phyloP scores from a whole-genome alignment of 768 basidiomycete genomes.

The Naganishia vaughanmartiniae region DNA sequence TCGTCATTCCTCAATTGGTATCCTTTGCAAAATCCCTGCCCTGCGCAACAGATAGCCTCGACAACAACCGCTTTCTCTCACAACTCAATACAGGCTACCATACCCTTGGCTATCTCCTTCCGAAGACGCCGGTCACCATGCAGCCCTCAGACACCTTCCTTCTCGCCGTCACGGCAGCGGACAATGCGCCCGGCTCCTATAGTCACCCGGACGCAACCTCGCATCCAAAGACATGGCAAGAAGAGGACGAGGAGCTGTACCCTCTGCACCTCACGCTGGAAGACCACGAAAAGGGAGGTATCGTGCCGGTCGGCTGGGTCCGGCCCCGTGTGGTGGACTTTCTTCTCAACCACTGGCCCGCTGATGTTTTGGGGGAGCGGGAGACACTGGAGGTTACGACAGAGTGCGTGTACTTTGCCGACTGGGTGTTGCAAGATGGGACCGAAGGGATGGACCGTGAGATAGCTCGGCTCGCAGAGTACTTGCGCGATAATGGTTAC shows the following conservation, averaged over 20 bases:
- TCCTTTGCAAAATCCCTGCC: too few relatives aligned
- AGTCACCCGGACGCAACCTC: constrained; percentile 30
- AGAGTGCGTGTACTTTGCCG: constrained; percentile 39
- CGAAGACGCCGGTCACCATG: neutral
- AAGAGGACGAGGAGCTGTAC: constrained; percentile 33
- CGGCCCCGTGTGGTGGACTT: constrained; percentile 48
- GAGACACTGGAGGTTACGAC: constrained; percentile 34
- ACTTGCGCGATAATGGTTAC: constrained; percentile 48
- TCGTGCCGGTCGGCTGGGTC: constrained; percentile 55
- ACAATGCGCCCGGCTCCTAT: constrained; percentile 39
- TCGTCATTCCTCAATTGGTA: neutral
- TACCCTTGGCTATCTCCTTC: too few relatives aligned
- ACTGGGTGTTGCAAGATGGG: constrained; percentile 58
- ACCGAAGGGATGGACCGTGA: constrained; percentile 41
- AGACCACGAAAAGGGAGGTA: constrained; percentile 33
- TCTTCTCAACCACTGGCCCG: constrained; percentile 43
- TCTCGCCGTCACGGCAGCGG: constrained; percentile 37
- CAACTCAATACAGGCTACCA: too few relatives aligned
- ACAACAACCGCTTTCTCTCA: too few relatives aligned
- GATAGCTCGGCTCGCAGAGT: constrained; percentile 41
- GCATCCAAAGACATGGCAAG: constrained; percentile 29
- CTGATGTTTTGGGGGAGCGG: constrained; percentile 30
- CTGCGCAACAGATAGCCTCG: too few relatives aligned
- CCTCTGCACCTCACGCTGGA: constrained; percentile 44
- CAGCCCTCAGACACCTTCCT: constrained; percentile 30